Base-by-base conservation (phyloP, 257 asterid genomes). In the Avicennia marina region DNA sequence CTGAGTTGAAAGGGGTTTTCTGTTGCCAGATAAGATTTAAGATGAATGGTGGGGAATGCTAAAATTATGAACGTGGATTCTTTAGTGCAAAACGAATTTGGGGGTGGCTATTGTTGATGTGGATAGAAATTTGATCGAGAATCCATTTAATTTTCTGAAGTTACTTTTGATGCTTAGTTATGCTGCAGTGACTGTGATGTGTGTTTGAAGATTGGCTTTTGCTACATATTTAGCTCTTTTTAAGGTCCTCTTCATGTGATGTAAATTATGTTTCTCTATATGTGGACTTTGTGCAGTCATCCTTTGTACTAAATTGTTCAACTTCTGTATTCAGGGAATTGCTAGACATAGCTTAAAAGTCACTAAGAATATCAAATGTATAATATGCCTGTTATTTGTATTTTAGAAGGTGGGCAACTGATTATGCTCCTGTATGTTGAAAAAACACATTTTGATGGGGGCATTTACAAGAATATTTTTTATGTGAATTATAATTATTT, bases 31-130 rank as follows among this genome's bases (percentile, higher is more conserved):
- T 27, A 43, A 60, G 72, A 26, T 55, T 49, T 48, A 19, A 41
- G 32, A 56, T 26, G 54, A 33, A 39, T 41, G 38, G 12, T 43
- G 42, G 69, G 58, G 27, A 55, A 56, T 65, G 60, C 31, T 56
- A 41, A 56, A 15, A 34, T 16, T 58, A 56, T 56, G 10, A 15
- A 40, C 41, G 41, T 57, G 29, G 67, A 38, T 55, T 65, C 69
- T 27, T 27, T 46, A 10, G 63, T 11, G 54, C 63, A 41, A 11
- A 11, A 53, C 13, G 20, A 17, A 39, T 54, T 39, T 55, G 36
- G 48, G 56, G n/a, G 53, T 64, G 68, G 42, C 51, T 72, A 25
- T 47, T 62, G 61, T 54, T 42, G 50, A 49, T 62, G 54, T 54
- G 65, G 76, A 61, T 51, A 62, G 51, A 44, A 53, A 25, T 36